Evolutionary conservation across 768 basidiomycete genomes (phyloP), one percentile per base, ranked within the genome.

Genomic region (Mrakia blollopis): DNA sequence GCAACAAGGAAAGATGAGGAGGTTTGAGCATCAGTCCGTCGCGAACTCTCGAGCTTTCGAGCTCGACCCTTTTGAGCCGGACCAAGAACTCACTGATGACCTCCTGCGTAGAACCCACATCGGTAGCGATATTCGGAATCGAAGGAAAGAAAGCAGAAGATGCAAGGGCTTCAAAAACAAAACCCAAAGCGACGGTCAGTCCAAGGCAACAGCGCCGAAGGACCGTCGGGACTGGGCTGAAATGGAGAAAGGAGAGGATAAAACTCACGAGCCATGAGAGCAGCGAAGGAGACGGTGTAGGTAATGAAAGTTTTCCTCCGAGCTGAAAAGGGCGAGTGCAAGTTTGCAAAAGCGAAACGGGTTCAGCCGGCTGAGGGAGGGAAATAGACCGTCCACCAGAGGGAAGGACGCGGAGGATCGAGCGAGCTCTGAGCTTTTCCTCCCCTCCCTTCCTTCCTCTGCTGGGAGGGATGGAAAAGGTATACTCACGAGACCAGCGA

Each of bases 221-320:
- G 69, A 50, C 28, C n/a, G n/a, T n/a, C n/a, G n/a, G n/a, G n/a
- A n/a, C n/a, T n/a, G n/a, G n/a, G n/a, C n/a, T n/a, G n/a, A n/a
- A n/a, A n/a, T n/a, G 10, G 44, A 44, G 44, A 13, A 11, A 11
- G 44, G 28, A 32, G 28, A 10, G 37, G 16, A 54, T 21, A 62
- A 0, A 41, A 82, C 87, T 68, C 80, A 92, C 91, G 85, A 30
- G 89, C 89, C 72, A 92, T 82, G 35, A 92, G 83, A 8, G 89
- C 91, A 61, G 87, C 87, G 78, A 86, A 86, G 6, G 90, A 88
- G 0, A 89, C 87, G 39, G 91, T 85, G 0, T 85, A 84, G 7
- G 89, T 82, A 63, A 92, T 89, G 8, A 82, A 63, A n/a, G 83
- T 82, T 81, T 91, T 92, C 79, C 70, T 50, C 11, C 74, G 62